Base-by-base conservation (phyloP, 2,329 filamentous ascomycete genomes). In the Fusarium denticulatum region DNA sequence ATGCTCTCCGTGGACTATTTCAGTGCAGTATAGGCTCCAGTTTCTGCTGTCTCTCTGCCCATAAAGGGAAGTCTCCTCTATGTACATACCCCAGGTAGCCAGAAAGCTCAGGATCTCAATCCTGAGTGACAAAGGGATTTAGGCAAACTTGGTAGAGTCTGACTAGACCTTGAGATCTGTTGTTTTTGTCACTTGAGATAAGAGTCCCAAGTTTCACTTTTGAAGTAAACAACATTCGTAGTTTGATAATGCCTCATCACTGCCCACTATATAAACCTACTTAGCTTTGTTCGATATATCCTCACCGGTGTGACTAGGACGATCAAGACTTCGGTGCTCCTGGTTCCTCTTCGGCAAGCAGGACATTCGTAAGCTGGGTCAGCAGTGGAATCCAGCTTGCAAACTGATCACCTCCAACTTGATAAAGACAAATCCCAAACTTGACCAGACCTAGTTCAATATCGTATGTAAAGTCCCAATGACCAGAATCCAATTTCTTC, bases 1-100 rank as follows among this genome's bases (percentile, higher is more conserved):
- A 14, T 22, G 1, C 11, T 32, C 18, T 32, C 15, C 3, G 22
- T 14, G 2, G 4, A 3, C 15, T 32, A 24, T 7, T 9, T 0
- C 3, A 14, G 28, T 18, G 3, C 6, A 24, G 28, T 18, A 32
- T n/a, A 5, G 5, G 15, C 1, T 13, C 22, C 2, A 13, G 7
- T 18, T 10, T n/a, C 15, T n/a, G 5, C 3, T n/a, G 22, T 4
- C 11, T n/a, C 10, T 32, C 3, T 30, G 9, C 28, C 2, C 13
- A 34, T 34, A 14, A 6, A n/a, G 20, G 14, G 14, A 26, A 14
- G 13, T 34, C 32, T 34, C 13, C 32, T 14, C 32, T 32, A 32
- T 13, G 12, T n/a, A 28, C 7, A 7, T 14, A 34, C 32, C 14
- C 14, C 32, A 32, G 14, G 14, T 13, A 34, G 13, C 32, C 13